A percentile compares a stretch with the other conserved stretches of the same genome.
These are phyloP conservation scores for Clarkia xantiana DNA, from an alignment of 345 rosid species.

Conservation along the genomic window DNA sequence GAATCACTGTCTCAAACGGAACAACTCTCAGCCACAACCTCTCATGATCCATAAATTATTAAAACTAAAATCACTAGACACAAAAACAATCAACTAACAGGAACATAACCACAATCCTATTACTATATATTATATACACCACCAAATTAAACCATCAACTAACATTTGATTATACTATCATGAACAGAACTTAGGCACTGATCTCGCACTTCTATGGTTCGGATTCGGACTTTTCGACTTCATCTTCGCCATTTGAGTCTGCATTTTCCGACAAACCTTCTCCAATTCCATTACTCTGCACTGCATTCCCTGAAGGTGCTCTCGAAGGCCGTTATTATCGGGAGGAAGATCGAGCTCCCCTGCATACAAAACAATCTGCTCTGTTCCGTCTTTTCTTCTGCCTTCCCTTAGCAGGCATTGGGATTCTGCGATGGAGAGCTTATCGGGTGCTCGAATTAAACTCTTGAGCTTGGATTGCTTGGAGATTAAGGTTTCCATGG, in stretches of 20 bases:
- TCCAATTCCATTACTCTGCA: constrained; percentile 76
- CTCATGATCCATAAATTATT: no score
- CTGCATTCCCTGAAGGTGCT: constrained; percentile 71
- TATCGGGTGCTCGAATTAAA: constrained; percentile 18
- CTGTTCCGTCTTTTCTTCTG: constrained; percentile 13
- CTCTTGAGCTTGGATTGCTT: constrained; percentile 37
- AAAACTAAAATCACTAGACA: no score
- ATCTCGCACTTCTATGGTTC: constrained; percentile 33
- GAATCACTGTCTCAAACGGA: no score
- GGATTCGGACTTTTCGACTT: constrained; percentile 32
- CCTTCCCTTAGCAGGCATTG: constrained; percentile 7
- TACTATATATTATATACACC: constrained; percentile 15
- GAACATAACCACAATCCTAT: background rate
- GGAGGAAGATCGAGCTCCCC: constrained; percentile 31
- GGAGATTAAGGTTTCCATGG: constrained; percentile 25
- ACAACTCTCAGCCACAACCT: no score
- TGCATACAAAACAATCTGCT: constrained; percentile 28
- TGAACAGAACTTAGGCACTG: constrained; percentile 77
- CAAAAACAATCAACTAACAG: background rate
- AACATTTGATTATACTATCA: constrained; percentile 16
- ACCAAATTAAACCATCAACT: no score
- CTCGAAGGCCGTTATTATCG: constrained; percentile 37
- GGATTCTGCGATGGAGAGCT: constrained; percentile 12
- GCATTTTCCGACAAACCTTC: constrained; percentile 72
- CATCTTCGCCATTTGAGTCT: constrained; percentile 62